These are phyloP conservation scores for Malania oleifera DNA, from an alignment of 164 flowering plant species.

Conservation along the genomic window DNA sequence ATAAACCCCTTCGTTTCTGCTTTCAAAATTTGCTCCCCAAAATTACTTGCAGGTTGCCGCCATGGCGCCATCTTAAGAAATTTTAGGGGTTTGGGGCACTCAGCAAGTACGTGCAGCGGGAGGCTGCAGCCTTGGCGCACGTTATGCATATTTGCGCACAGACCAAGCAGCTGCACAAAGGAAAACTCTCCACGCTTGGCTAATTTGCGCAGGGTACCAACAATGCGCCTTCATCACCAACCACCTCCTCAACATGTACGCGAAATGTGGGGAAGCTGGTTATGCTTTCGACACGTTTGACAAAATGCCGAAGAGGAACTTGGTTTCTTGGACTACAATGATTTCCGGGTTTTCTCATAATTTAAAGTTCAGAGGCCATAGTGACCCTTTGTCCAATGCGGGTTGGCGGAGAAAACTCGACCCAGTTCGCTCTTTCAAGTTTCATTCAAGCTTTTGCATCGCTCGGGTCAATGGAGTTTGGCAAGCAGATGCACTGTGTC, in stretches of 20 bases:
- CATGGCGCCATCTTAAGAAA: too few species aligned
- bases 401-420: conserved; percentile 30
- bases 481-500: conserved; percentile 42
- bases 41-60: too few species aligned
- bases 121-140: conserved; percentile 27
- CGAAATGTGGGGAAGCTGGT: conserved; percentile 36
- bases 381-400: conserved; percentile 37
- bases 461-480: conserved; percentile 24
- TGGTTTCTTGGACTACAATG: conserved; percentile 60
- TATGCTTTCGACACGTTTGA: conserved; percentile 46
- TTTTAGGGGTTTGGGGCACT: too few species aligned
- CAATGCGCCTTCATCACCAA: conserved; percentile 37
- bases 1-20: too few species aligned
- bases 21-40: too few species aligned
- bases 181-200: conserved; percentile 40
- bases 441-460: conserved; percentile 33
- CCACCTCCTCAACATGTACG: conserved; percentile 47
- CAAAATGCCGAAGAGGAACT: conserved; percentile 49
- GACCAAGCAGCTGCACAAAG: conserved; percentile 24
- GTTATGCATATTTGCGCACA: conserved; percentile 30
- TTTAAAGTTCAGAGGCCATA: conserved; percentile 22
- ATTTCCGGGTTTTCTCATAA: conserved; percentile 49
- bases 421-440: conserved; percentile 51
- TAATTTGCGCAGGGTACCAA: conserved; percentile 24
- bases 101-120: conserved; percentile 15